Base-by-base conservation (phyloP, 176 grass and related monocot species). In the Ensete ventricosum region DNA sequence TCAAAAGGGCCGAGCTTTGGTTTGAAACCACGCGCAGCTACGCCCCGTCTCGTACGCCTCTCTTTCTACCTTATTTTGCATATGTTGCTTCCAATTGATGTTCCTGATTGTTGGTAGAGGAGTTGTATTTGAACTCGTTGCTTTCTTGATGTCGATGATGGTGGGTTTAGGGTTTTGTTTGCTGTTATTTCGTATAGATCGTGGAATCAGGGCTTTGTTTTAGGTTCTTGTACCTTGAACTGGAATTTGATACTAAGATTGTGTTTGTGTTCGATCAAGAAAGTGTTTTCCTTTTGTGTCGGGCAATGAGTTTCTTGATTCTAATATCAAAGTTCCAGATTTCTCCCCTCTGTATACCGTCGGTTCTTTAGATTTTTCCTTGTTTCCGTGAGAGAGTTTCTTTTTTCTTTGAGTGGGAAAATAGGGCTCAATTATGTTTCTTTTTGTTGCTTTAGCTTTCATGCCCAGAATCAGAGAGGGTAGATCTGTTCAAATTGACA, bases 21-120 rank as follows among this genome's bases (percentile, higher is more conserved):
- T 99, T 99, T 80, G 80, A 91, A 72, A 82, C 51, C 21, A 57
- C 78, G 71, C n/a, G 58, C 63, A 91, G 90, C 78, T 82, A 99
- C 71, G 86, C 80, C 16, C 95, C 95, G 19, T 99, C 95, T 9
- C 95, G 88, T 99, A 87, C 54, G 82, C 26, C n/a, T 51, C n/a
- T 51, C 50, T 49, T 55, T 34, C 14, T 26, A 14, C 10, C 21
- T 19, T 19, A 49, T 79, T 72, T 52, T 2, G 8, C 2, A 20
- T 22, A 6, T 17, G 27, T 2, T 70, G 51, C 3, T 70, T 16
- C 14, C 14, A 16, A 7, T 70, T 43, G 1, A 43, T 5, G 65
- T 34, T 29, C 54, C 11, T 58, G 11, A 11, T 17, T 58, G 34
- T 62, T 62, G n/a, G 23, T 64, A 20, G 9, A 17, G 62, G 9